These are phyloP conservation scores for Tulasnella sp. DNA, from an alignment of 768 basidiomycete genomes.

Conservation along the genomic window DNA sequence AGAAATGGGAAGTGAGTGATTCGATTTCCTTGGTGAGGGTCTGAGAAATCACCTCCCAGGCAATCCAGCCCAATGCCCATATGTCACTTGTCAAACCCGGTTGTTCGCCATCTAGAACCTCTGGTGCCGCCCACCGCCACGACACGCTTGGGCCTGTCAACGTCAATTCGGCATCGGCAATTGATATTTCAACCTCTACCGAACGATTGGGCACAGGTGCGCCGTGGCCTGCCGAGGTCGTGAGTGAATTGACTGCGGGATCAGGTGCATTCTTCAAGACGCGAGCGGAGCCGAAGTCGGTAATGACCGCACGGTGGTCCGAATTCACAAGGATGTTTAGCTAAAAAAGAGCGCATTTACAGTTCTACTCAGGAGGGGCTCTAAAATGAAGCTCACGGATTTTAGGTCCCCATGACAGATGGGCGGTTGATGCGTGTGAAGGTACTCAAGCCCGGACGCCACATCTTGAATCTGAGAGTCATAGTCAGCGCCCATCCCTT, in stretches of 20 bases:
- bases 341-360: neutral
- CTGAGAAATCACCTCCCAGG: neutral
- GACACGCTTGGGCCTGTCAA: neutral
- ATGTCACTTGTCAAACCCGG: neutral
- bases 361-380: neutral
- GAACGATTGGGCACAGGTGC: neutral
- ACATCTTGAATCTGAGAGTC: neutral
- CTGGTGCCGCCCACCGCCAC: neutral
- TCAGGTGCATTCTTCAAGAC: neutral
- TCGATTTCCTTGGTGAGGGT: neutral
- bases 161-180: neutral
- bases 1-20: neutral
- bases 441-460: neutral
- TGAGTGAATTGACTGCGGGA: neutral
- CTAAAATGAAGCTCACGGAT: neutral
- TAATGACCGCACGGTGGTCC: neutral
- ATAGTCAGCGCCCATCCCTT: neutral
- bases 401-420: constrained; percentile 20
- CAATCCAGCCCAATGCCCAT: neutral
- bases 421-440: neutral
- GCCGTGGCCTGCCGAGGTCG: neutral
- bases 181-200: neutral
- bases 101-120: neutral
- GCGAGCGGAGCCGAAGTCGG: neutral
- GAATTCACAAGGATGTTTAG: constrained; percentile 4